These are phyloP conservation scores for Pseudocercospora cruenta DNA, from an alignment of 2,329 filamentous ascomycete genomes.

Conservation along the genomic window DNA sequence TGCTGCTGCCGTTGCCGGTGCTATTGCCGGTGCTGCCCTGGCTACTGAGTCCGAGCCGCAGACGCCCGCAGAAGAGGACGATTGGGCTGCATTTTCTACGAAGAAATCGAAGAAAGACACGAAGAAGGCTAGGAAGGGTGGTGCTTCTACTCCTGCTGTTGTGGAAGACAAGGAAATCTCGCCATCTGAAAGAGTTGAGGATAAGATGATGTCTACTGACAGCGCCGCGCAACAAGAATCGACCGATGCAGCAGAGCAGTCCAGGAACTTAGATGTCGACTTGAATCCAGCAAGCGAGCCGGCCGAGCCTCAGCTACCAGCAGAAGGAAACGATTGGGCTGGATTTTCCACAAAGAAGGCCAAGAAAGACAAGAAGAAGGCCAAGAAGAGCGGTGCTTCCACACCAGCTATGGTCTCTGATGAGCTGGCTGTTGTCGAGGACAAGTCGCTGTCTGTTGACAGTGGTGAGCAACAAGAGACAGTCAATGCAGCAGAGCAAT, in stretches of 20 bases:
- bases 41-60: not conserved
- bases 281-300: not conserved
- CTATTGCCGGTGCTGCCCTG: slow-evolving; percentile 13
- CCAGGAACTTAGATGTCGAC: not conserved
- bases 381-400: slow-evolving; percentile 28
- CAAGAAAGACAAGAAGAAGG: slow-evolving; percentile 51
- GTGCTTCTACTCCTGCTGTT: slow-evolving; percentile 15
- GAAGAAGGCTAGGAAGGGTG: slow-evolving; percentile 42
- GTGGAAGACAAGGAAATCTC: not conserved
- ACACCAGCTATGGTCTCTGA: slow-evolving; percentile 13
- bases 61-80: slow-evolving; percentile 22
- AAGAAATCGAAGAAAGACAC: slow-evolving; percentile 49
- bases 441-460: not conserved
- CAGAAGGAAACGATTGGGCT: slow-evolving; percentile 28
- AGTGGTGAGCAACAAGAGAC: not conserved
- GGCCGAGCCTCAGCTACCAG: not conserved
- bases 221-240: not conserved
- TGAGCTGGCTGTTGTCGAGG: not conserved
- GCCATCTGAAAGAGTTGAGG: not conserved
- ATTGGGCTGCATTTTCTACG: slow-evolving; percentile 25
- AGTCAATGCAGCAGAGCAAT: not conserved
- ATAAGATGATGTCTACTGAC: not conserved
- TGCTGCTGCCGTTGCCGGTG: slow-evolving; percentile 16
- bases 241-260: not conserved
- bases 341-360: slow-evolving; percentile 36